Conservation (phyloP, 1,139 yeast species). For the Scheffersomyces insectosa region DNA sequence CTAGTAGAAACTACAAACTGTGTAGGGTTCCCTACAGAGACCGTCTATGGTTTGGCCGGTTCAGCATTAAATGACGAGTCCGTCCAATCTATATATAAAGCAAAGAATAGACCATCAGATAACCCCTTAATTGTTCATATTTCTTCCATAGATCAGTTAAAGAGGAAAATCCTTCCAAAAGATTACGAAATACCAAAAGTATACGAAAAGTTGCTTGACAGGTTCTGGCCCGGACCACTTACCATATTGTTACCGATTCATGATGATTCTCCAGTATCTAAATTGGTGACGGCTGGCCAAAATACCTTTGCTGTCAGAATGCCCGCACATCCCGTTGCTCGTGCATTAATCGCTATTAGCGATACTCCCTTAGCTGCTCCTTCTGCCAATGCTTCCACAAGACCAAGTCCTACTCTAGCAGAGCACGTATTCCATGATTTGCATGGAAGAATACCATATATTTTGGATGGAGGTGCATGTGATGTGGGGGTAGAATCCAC, state of each 20-base stretch:
- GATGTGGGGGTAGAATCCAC: conserved; percentile 94
- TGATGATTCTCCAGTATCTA: conserved; percentile 56
- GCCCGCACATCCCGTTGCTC: conserved; percentile 84
- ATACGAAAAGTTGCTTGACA: conserved; percentile 60
- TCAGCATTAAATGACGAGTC: conserved; percentile 75
- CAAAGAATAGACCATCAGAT: conserved; percentile 93
- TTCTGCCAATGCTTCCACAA: conserved; percentile 92
- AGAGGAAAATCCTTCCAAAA: conserved; percentile 51
- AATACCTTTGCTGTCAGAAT: conserved; percentile 88
- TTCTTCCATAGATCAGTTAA: conserved; percentile 72
- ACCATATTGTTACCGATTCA: conserved; percentile 79
- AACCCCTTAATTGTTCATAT: conserved; percentile 92
- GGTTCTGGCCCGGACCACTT: conserved; percentile 96
- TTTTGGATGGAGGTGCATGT: conserved; percentile 88
- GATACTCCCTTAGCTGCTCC: conserved; percentile 96
- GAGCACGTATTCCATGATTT: conserved; percentile 81
- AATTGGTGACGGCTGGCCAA: conserved; percentile 81
- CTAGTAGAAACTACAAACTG: conserved; percentile 54
- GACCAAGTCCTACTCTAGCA: conserved; percentile 92
- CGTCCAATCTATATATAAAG: conserved; percentile 73
- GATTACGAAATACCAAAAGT: conserved; percentile 60
- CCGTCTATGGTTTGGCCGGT: conserved; percentile 95
- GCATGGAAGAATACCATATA: conserved; percentile 76
- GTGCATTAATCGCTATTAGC: conserved; percentile 85
- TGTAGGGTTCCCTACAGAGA: conserved; percentile 95